Evolutionary conservation across 2,329 filamentous ascomycete genomes (phyloP).

Genomic region (Karstenula rhodostoma): DNA sequence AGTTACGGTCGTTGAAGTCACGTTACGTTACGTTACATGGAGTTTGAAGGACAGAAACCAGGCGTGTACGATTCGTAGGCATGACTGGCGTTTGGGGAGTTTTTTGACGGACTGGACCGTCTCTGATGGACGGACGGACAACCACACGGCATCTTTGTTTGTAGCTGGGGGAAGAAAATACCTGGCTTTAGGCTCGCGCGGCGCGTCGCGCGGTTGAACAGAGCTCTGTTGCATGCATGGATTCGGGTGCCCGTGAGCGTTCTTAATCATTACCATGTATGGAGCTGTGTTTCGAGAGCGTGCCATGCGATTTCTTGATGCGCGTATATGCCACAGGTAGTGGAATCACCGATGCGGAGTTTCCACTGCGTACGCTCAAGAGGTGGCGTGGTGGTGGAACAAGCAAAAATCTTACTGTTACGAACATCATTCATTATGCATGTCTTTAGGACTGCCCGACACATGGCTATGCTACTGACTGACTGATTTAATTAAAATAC

Average conservation of each 20-base stretch:
- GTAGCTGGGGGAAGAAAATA: neutral
- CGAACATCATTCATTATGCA: neutral
- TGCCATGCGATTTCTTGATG: neutral
- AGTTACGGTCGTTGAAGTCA: slow-evolving; percentile 34
- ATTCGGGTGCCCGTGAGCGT: neutral
- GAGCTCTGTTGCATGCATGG: neutral
- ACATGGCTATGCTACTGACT: too few relatives aligned
- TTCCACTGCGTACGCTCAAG: too few relatives aligned
- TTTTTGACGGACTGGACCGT: neutral
- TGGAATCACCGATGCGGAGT: too few relatives aligned
- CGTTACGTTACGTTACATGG: too few relatives aligned
- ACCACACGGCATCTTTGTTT: neutral
- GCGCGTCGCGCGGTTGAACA: neutral
- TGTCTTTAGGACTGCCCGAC: too few relatives aligned
- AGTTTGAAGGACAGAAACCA: too few relatives aligned
- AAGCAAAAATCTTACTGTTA: neutral
- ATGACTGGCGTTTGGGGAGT: slow-evolving; percentile 9
- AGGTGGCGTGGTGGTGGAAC: too few relatives aligned
- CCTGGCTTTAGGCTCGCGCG: neutral
- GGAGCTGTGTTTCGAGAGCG: neutral
- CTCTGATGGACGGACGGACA: too few relatives aligned
- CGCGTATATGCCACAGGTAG: neutral
- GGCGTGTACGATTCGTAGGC: neutral
- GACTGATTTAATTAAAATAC: neutral
- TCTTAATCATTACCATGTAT: neutral